Conservation (phyloP, 345 rosid species). For the Fremontodendron californicum region DNA sequence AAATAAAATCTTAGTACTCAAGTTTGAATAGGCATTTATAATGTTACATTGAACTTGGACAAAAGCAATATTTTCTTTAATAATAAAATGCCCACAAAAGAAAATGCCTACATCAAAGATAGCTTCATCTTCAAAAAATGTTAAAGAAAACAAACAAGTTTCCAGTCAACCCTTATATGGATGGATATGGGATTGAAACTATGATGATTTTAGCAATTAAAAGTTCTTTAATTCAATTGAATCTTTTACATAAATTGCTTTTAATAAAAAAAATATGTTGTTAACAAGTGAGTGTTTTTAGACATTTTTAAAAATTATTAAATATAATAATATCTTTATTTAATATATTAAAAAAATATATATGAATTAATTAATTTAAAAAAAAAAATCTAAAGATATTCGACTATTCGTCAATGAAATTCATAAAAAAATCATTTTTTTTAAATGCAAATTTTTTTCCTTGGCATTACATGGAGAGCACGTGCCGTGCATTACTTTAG, state of each 20-base stretch:
- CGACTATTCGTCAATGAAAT: no score
- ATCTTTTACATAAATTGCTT: no score
- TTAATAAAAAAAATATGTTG: no score
- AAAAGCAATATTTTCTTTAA: neutral
- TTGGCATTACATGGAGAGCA: neutral
- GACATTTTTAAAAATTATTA: no score
- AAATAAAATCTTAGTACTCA: neutral
- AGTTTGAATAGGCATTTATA: neutral
- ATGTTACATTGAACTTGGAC: neutral
- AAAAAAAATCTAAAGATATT: no score
- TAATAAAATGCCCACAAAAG: neutral
- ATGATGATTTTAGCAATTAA: neutral
- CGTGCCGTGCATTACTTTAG: neutral
- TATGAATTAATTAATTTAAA: no score
- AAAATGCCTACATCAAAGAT: neutral
- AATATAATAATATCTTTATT: no score
- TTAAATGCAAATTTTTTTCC: no score
- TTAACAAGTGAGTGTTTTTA: no score
- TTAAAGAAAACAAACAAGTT: slow-evolving; percentile 1
- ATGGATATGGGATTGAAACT: neutral
- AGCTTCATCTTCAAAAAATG: neutral
- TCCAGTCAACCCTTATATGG: neutral
- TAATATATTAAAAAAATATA: no score
- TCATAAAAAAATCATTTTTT: no score
- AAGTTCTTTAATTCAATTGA: no score